Base-by-base conservation (phyloP, 1,284 basidiomycete genomes). In the Fomes fomentarius region DNA sequence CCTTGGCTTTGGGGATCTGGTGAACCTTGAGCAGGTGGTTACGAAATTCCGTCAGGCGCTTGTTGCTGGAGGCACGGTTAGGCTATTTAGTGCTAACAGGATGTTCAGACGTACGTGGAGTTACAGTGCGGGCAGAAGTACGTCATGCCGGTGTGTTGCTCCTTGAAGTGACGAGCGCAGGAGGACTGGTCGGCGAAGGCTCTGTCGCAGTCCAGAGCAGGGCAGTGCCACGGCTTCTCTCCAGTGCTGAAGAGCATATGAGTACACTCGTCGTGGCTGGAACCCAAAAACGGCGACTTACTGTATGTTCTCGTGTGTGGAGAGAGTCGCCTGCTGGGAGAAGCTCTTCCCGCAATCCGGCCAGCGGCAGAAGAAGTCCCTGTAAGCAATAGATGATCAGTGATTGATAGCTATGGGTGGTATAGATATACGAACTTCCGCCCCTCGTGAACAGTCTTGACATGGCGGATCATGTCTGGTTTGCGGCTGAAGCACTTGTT, bases 161-260 rank as follows among this genome's bases (percentile, higher is more conserved):
- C 62, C 4, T 26, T 30, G 19, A 34, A 30, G 31, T 66, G 65
- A 19, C 65, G 61, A 1, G 39, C 69, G 53, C 79, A 71, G 37
- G 85, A 85, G 0, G 85, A 87, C 12, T 81, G 82, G 56, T 87
- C 85, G 15, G 76, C 76, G 57, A 87, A 87, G 14, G 68, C 66
- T 30, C 72, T 70, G 2, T 37, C 42, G 60, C 85, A 87, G 15
- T 62, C 63, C 28, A 14, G 15, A 66, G 9, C 12, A 12, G 33
- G 61, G 60, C 87, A 89, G 8, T 40, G 42, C 62, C 74, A 76
- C 4, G 85, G 86, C 64, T 80, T 85, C 4, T 52, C 66, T 22
- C 71, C 71, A 12, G 82, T 79, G 58, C 86, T 88, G 42, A 38
- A 47, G 40, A 15, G 33, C 17, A 15, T 10, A 11, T 5, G 19